Evolutionary conservation across 768 basidiomycete species (phyloP).

Genomic region (Leccinum barrowsii): DNA sequence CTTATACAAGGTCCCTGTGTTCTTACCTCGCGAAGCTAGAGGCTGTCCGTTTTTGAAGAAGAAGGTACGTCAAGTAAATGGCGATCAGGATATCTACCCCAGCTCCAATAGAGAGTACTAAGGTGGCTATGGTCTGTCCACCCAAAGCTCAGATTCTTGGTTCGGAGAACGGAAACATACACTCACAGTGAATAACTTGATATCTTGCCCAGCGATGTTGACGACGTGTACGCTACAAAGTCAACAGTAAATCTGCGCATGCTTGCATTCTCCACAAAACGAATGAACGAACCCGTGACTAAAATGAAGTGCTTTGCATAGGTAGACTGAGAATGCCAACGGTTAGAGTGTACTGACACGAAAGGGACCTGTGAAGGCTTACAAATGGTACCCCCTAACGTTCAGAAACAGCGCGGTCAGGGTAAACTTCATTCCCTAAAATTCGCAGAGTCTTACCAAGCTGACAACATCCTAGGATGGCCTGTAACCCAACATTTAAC

Average conservation of each 20-base stretch:
- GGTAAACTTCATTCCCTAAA: too few species aligned
- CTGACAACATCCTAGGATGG: slow-evolving; percentile 1
- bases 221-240: neutral
- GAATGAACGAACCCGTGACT: slow-evolving; percentile 2
- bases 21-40: neutral
- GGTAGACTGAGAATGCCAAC: slow-evolving; percentile 1
- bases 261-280: neutral
- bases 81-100: slow-evolving; percentile 7
- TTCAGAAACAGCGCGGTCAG: neutral
- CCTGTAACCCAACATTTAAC: neutral
- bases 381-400: slow-evolving; percentile 3
- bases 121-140: neutral
- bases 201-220: neutral
- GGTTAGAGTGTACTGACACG: neutral
- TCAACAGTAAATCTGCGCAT: neutral
- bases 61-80: slow-evolving; percentile 2
- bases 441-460: slow-evolving; percentile 2
- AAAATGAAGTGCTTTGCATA: neutral
- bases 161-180: neutral
- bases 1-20: neutral
- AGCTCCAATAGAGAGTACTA: neutral
- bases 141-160: neutral
- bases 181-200: neutral
- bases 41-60: neutral
- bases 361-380: neutral